phyloP scores from a whole-genome alignment of 208 protist species.

The Strigomonas culicis region DNA sequence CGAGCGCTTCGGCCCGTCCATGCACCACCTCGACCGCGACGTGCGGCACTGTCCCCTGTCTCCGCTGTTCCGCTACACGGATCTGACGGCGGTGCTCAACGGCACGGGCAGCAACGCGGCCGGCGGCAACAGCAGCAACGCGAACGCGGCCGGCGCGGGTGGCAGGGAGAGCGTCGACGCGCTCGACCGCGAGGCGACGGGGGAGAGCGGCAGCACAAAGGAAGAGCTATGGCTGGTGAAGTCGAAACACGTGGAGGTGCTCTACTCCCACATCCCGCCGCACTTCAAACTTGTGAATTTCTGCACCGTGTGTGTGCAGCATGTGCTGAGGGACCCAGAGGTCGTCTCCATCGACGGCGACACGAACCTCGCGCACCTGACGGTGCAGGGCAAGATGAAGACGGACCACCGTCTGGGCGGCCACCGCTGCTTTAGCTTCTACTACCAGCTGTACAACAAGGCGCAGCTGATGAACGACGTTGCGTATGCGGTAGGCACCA shows the following conservation, averaged over 20 bases:
- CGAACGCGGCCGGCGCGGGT: neutral
- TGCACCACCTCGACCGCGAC: neutral
- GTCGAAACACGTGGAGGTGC: conserved; percentile 60
- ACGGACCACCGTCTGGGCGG: conserved; percentile 54
- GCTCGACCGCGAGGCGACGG: neutral
- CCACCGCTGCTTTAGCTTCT: conserved; percentile 64
- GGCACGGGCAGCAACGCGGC: neutral
- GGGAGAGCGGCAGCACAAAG: neutral
- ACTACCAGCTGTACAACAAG: conserved; percentile 44
- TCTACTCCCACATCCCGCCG: conserved; percentile 75
- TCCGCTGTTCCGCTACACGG: neutral
- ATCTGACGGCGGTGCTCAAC: neutral
- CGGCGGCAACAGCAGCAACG: conserved; percentile 4
- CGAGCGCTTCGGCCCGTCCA: conserved; percentile 8
- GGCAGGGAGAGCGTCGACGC: neutral
- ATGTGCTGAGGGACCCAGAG: conserved; percentile 56
- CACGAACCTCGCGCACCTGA: conserved; percentile 40
- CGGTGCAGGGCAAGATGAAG: conserved; percentile 61
- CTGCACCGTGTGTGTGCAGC: conserved; percentile 70
- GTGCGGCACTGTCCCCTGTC: neutral
- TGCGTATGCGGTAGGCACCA: conserved; percentile 69
- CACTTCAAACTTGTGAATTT: conserved; percentile 57
- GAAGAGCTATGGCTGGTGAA: conserved; percentile 56
- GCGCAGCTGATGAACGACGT: conserved; percentile 51
- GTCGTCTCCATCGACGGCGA: conserved; percentile 78